Percentiles rank a stretch among this genome's conserved stretches.
Evolutionary conservation across 2,329 filamentous ascomycete genomes (phyloP).

Genomic region (Alternaria triticimaculans): DNA sequence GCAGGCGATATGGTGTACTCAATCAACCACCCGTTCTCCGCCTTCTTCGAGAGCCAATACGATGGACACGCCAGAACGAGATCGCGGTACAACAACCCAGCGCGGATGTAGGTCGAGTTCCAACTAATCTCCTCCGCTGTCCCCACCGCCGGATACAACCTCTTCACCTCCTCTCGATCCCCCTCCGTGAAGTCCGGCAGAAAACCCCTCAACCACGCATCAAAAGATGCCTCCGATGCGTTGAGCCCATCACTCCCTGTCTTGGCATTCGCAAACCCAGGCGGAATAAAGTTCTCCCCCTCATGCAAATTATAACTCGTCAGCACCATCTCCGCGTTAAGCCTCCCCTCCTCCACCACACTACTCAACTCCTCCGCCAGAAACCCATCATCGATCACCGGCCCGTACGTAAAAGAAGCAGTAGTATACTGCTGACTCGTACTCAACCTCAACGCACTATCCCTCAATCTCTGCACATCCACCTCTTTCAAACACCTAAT

Average conservation of each 20-base stretch:
- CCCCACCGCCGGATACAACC: conserved; percentile 58
- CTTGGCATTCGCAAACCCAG: conserved; percentile 51
- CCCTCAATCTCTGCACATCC: conserved; percentile 61
- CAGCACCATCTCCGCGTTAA: conserved; percentile 58
- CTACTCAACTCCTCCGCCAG: conserved; percentile 57
- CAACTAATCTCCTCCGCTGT: conserved; percentile 59
- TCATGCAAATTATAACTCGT: conserved; percentile 69
- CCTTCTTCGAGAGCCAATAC: conserved; percentile 61
- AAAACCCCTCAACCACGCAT: conserved; percentile 61
- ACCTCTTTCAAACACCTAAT: conserved; percentile 62
- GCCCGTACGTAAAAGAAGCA: conserved; percentile 65
- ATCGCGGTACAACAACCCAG: conserved; percentile 65
- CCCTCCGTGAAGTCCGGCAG: conserved; percentile 55
- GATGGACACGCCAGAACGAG: conserved; percentile 65
- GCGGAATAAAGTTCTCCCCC: conserved; percentile 67
- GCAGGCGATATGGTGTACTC: conserved; percentile 68
- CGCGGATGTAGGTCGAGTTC: conserved; percentile 59
- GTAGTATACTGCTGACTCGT: conserved; percentile 61
- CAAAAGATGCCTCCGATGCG: conserved; percentile 57
- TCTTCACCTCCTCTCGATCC: conserved; percentile 51
- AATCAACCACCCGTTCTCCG: conserved; percentile 59
- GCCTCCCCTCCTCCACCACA: conserved; percentile 45
- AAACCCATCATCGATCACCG: conserved; percentile 65
- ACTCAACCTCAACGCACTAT: conserved; percentile 59
- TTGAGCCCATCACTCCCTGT: conserved; percentile 56